Evolutionary conservation across 2,329 filamentous ascomycete species (phyloP).

Genomic region (Cercospora sp.): DNA sequence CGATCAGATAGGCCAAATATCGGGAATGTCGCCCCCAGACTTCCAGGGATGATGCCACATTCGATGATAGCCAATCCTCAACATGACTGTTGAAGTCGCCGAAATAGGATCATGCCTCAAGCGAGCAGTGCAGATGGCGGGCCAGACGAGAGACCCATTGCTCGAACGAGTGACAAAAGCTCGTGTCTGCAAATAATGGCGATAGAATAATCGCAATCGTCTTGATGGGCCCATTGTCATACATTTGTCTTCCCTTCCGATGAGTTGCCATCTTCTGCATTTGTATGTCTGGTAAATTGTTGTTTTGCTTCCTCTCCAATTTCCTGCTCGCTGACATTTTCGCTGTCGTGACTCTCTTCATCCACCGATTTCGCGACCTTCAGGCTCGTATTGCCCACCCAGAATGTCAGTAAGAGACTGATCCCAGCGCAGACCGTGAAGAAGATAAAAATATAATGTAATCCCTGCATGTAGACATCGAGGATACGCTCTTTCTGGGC

Average conservation of each 20-base stretch:
- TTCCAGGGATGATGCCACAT: background rate
- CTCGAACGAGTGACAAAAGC: background rate
- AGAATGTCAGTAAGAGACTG: background rate
- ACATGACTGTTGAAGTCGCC: background rate
- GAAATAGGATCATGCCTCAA: background rate
- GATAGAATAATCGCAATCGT: background rate
- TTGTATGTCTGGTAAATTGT: background rate
- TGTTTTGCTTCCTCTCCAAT: background rate
- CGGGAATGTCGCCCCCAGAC: background rate
- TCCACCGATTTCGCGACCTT: background rate
- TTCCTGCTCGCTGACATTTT: background rate
- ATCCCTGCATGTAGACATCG: background rate
- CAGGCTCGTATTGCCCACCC: background rate
- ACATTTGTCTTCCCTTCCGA: background rate
- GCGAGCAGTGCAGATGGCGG: background rate
- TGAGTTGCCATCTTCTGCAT: background rate
- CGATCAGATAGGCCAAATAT: background rate
- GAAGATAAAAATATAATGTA: background rate
- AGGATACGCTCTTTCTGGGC: background rate
- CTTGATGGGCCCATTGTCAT: background rate
- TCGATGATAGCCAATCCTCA: background rate
- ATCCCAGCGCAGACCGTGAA: background rate
- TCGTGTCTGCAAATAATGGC: background rate
- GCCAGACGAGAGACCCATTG: background rate
- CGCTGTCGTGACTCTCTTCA: background rate